Evolutionary conservation across 129 eudicot genomes (phyloP), one percentile per base, ranked within the genome.

Genomic region (Solidago caesia): DNA sequence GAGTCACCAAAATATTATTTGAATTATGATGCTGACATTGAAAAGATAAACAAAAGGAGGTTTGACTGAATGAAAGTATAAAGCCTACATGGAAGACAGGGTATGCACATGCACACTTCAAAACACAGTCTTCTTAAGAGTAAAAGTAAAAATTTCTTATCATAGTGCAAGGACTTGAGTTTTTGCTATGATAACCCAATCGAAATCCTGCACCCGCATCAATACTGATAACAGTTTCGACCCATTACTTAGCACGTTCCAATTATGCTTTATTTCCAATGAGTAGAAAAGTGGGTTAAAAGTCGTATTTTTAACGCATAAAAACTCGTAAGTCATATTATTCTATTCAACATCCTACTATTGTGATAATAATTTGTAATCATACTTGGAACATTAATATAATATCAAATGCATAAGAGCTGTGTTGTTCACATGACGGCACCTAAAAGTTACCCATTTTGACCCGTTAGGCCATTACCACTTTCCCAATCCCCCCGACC

Each of bases 1-100:
- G 26, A 62, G 58, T 75, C 94, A 85, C 94, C 95, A 84, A 82
- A 79, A 80, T 7, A 16, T 46, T 59, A 63, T 14, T 75, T 71
- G 9, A 51, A 74, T 68, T 39, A 52, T 78, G 92, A 87, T 89
- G 96, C 92, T 79, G 4, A 51, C 48, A 67, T 51, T 21, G 44
- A 16, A 67, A 60, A 44, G 2, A n/a, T 12, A 51, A 47, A 68
- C 12, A 33, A 13, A 27, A 29, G 5, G 39, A 64, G 43, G 15
- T 76, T 16, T 70, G 7, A 46, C 11, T 33, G 39, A 33, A 33
- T 33, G 39, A 8, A 21, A 6, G 10, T 7, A 13, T 12, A 44
- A 51, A 39, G 52, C 29, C 73, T 64, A 25, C 44, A n/a, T 13
- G 44, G 8, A 65, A 45, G 12, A 26, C 11, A 64, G 10, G 48